These are phyloP conservation scores for Mycena polygramma DNA, from an alignment of 768 basidiomycete species.

Conservation along the genomic window DNA sequence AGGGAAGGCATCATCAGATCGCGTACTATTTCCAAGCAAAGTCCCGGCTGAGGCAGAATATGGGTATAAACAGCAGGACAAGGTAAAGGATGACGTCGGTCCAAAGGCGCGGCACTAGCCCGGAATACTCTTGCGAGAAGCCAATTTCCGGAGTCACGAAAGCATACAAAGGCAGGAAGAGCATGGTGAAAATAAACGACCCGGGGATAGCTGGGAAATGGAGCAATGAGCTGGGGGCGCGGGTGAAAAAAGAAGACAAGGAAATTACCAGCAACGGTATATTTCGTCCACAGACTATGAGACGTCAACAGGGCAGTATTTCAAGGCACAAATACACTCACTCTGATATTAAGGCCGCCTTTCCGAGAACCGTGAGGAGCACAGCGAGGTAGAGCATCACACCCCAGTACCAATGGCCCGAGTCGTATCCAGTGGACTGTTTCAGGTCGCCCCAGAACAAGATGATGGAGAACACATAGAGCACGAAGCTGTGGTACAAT, in stretches of 20 bases:
- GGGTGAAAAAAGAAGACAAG: no score
- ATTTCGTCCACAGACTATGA: conserved; percentile 97
- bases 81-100: conserved; percentile 91
- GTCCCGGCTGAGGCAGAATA: conserved; percentile 88
- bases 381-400: conserved; percentile 95
- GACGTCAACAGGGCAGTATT: conserved; percentile 9
- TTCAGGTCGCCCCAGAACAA: conserved; percentile 96
- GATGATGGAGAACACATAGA: conserved; percentile 89
- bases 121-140: conserved; percentile 92
- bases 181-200: conserved; percentile 97
- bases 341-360: conserved; percentile 98
- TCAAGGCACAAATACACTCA: conserved; percentile 57
- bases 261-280: conserved; percentile 80
- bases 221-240: no score
- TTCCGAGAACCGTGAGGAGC: conserved; percentile 94
- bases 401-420: conserved; percentile 99
- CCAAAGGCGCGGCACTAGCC: conserved; percentile 93
- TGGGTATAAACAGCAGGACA: conserved; percentile 84
- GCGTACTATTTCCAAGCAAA: conserved; percentile 97
- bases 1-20: neutral
- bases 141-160: conserved; percentile 86
- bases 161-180: conserved; percentile 92
- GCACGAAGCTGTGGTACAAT: conserved; percentile 88
- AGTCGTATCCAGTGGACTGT: conserved; percentile 82
- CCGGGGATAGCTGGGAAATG: conserved; percentile 80